These are phyloP conservation scores for Aphanomyces astaci DNA, from an alignment of 352 stramenopile species.

Conservation along the genomic window DNA sequence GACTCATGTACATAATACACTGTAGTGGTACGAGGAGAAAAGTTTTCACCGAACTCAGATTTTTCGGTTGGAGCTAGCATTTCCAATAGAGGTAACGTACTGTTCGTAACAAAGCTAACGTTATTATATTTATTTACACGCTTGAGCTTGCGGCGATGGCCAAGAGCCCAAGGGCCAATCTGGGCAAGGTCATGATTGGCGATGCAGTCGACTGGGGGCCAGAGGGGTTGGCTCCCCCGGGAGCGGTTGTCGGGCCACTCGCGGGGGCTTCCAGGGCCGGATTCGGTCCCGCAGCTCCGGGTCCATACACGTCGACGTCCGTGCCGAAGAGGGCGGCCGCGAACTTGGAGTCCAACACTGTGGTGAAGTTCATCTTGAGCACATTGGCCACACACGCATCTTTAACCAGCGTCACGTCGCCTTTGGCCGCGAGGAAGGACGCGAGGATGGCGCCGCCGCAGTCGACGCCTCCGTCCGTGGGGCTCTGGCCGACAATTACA, in stretches of 20 bases:
- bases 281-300: not conserved
- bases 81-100: too few species aligned
- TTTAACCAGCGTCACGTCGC: slow-evolving; percentile 31
- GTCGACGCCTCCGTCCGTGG: not conserved
- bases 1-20: too few species aligned
- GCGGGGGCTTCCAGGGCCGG: not conserved
- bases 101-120: too few species aligned
- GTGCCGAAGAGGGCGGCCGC: not conserved
- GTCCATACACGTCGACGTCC: not conserved
- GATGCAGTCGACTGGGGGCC: not conserved
- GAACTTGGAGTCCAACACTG: not conserved
- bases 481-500: slow-evolving; percentile 3
- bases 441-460: slow-evolving; percentile 41
- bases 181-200: not conserved
- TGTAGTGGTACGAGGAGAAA: too few species aligned
- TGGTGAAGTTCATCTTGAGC: slow-evolving; percentile 19
- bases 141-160: not conserved
- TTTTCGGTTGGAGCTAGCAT: too few species aligned
- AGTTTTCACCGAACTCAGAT: too few species aligned
- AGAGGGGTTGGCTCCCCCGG: not conserved
- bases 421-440: slow-evolving; percentile 34
- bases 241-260: not conserved
- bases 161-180: not conserved
- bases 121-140: too few species aligned
- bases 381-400: slow-evolving; percentile 35